phyloP scores from a whole-genome alignment of 495 filamentous ascomycete species.

The Tirmania nivea region DNA sequence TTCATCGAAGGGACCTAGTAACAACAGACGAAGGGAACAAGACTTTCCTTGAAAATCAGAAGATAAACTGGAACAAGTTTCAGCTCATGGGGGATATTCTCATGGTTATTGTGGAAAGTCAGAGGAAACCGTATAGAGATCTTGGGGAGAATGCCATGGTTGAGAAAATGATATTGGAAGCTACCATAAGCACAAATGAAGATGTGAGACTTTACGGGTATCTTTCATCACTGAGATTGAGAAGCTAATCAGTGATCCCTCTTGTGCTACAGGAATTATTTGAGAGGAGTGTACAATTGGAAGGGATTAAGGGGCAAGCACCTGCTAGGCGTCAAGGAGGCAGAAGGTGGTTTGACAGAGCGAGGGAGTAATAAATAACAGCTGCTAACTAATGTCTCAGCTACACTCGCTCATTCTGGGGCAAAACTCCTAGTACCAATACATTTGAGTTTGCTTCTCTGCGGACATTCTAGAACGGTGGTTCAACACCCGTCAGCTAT shows the following conservation, averaged over 20 bases:
- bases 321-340: not conserved
- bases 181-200: slow-evolving; percentile 17
- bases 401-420: too few species aligned
- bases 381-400: not conserved
- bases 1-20: slow-evolving; percentile 73
- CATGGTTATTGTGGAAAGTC: slow-evolving; percentile 71
- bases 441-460: not conserved
- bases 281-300: slow-evolving; percentile 18
- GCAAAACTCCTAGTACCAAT: too few species aligned
- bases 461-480: not conserved
- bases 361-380: not conserved
- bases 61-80: slow-evolving; percentile 97
- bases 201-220: slow-evolving; percentile 10
- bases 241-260: not conserved
- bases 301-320: not conserved
- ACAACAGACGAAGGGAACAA: slow-evolving; percentile 79
- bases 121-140: slow-evolving; percentile 59
- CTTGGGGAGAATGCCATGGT: slow-evolving; percentile 22
- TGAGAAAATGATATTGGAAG: slow-evolving; percentile 16
- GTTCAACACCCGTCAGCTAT: not conserved
- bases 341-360: not conserved
- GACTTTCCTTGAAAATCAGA: slow-evolving; percentile 56
- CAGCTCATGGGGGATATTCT: slow-evolving; percentile 88
- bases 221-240: not conserved
- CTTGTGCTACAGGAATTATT: slow-evolving; percentile 14